Evolutionary conservation across 352 stramenopile species (phyloP), one percentile per base, ranked within the genome.

Genomic region (Pythium rhizo-oryzae): DNA sequence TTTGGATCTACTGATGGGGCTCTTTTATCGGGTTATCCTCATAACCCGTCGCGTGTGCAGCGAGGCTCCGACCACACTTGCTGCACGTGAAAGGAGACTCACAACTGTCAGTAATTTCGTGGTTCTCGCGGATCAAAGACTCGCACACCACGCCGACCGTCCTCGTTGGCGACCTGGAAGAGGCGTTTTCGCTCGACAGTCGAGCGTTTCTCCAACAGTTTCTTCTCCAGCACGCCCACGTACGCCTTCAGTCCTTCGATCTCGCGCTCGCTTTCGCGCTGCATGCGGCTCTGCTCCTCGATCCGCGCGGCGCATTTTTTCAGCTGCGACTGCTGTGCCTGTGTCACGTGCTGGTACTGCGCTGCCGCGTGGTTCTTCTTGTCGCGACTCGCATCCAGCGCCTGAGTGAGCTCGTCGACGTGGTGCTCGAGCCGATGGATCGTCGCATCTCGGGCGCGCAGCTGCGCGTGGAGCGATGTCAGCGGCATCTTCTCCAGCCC

Each of bases 381-480:
- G 13, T 80, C 62, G 5, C 68, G 39, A 16, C 70, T 47, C 11
- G 66, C 37, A 16, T 60, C 59, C 6, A 78, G 30, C 41, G 78
- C 67, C n/a, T 57, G 51, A 16, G 79, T 65, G 21, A 81, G 43
- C 50, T 83, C 80, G 5, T 56, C 37, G 15, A 74, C 55, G 15
- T 75, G 37, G 13, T 74, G 59, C 64, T 84, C 67, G 4, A 84
- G 67, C 0, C 58, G 67, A 23, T 59, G 64, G 49, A 86, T 69
- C 64, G 80, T 63, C 0, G 72, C 66, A 33, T 82, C 77, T 37
- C 78, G 78, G 2, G 51, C 41, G 24, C 74, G 72, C 1, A 87
- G 59, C 46, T 81, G 69, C 4, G 78, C 80, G 25, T 70, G 61
- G 16, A 85, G 61, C 0, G 78, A 89, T 1, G 79, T 81, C 28